A percentile compares a stretch with the other conserved stretches of the same genome.
Evolutionary conservation across 202 grass and related monocot species (phyloP).

Genomic region (Cymbopogon flexuosus): DNA sequence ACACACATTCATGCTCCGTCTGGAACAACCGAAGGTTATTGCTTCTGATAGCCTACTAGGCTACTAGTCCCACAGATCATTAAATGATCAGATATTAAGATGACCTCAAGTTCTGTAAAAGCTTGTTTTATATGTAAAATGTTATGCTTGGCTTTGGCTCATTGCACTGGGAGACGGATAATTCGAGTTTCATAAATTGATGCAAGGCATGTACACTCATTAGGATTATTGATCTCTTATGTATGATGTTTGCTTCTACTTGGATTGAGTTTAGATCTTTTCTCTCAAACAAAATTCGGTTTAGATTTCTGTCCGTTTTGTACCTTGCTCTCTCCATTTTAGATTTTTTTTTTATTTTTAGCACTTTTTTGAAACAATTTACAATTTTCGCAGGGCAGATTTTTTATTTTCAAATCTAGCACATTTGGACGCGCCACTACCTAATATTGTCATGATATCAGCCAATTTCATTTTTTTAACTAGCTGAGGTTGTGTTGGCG

Average conservation of each 20-base stretch:
- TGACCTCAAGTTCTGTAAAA: background rate
- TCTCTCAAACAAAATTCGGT: background rate
- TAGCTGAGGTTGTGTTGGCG: too few species aligned
- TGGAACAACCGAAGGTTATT: background rate
- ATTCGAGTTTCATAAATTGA: background rate
- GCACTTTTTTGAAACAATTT: too few species aligned
- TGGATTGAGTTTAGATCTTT: background rate
- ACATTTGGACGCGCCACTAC: too few species aligned
- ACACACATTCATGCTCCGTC: background rate
- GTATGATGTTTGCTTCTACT: background rate
- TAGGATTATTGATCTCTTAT: background rate
- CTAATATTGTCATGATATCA: too few species aligned
- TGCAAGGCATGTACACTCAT: background rate
- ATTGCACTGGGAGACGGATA: background rate
- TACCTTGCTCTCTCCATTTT: background rate
- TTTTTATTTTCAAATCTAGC: too few species aligned
- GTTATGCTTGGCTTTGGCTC: background rate
- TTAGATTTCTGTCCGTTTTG: background rate
- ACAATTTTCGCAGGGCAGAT: too few species aligned
- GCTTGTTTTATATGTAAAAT: background rate
- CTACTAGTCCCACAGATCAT: background rate
- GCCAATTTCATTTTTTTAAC: too few species aligned
- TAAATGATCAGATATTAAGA: background rate
- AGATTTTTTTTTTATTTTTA: too few species aligned
- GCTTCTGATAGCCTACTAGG: background rate